Percentiles rank a stretch among this genome's conserved stretches.
These are phyloP conservation scores for Herpomyces periplanetae DNA, from an alignment of 2,329 filamentous ascomycete genomes.

Conservation along the genomic window DNA sequence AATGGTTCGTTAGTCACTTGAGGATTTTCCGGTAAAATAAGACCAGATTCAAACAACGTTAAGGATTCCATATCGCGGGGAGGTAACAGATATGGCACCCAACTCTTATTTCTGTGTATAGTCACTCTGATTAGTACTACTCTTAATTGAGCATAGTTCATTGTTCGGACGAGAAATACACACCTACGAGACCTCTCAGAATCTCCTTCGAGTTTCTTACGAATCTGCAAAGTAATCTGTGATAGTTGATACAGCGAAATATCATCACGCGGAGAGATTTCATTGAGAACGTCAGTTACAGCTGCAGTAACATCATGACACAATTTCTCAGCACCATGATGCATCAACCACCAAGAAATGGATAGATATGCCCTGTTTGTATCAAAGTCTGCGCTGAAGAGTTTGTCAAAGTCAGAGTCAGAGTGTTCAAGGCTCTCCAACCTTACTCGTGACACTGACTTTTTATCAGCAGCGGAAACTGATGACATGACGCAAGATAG, in stretches of 20 bases:
- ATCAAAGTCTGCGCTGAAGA: conserved; percentile 71
- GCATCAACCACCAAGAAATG: conserved; percentile 90
- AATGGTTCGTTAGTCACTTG: conserved; percentile 5
- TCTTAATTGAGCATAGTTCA: not conserved
- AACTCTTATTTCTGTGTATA: conserved; percentile 15
- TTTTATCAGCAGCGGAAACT: conserved; percentile 27
- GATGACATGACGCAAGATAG: conserved; percentile 75
- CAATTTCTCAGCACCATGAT: conserved; percentile 50
- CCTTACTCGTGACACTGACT: conserved; percentile 45
- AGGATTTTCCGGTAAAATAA: conserved; percentile 7
- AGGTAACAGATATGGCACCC: conserved; percentile 53
- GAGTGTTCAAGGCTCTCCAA: conserved; percentile 84
- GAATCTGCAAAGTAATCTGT: conserved; percentile 39
- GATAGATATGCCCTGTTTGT: conserved; percentile 79
- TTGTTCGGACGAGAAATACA: conserved; percentile 5
- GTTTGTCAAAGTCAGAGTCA: conserved; percentile 41
- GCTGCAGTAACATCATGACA: conserved; percentile 45
- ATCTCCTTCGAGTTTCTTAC: conserved; percentile 42
- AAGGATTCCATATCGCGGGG: conserved; percentile 35
- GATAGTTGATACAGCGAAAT: conserved; percentile 42
- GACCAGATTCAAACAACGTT: conserved; percentile 52
- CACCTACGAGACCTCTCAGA: conserved; percentile 20
- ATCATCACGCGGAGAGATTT: conserved; percentile 52
- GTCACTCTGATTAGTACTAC: conserved; percentile 1
- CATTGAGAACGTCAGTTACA: conserved; percentile 60